Conservation (phyloP, 2,329 filamentous ascomycete species). For the Spiromastix sp. region DNA sequence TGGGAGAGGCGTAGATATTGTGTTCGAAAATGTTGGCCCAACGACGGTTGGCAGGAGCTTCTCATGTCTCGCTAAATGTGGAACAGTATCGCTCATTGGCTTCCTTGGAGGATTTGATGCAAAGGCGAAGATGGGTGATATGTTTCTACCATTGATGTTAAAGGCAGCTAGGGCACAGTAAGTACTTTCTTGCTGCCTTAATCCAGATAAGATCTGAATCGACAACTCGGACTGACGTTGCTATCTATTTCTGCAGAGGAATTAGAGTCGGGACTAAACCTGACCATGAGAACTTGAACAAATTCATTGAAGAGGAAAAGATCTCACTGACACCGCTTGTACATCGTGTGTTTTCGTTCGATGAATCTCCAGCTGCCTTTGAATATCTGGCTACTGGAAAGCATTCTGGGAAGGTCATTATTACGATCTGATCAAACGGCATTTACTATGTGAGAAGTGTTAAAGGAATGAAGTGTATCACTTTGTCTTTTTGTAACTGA, state of each 20-base stretch:
- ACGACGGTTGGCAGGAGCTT: conserved; percentile 41
- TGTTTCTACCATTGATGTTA: conserved; percentile 45
- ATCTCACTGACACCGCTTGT: conserved; percentile 34
- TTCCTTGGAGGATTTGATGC: conserved; percentile 37
- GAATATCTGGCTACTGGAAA: conserved; percentile 41
- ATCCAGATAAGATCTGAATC: conserved; percentile 45
- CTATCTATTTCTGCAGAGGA: too few species aligned
- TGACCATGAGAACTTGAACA: conserved; percentile 39
- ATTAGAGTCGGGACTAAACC: conserved; percentile 55
- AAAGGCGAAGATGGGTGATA: conserved; percentile 38
- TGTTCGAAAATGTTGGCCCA: conserved; percentile 43
- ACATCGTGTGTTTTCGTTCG: conserved; percentile 45
- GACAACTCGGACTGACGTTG: too few species aligned
- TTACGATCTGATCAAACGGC: too few species aligned
- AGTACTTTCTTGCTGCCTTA: conserved; percentile 42
- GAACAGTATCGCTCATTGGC: too few species aligned
- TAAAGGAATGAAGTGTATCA: too few species aligned
- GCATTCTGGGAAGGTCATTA: conserved; percentile 47
- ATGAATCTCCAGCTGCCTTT: conserved; percentile 43
- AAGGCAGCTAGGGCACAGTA: conserved; percentile 50
- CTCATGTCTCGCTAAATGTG: conserved; percentile 27
- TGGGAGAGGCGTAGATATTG: conserved; percentile 38
- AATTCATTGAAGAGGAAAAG: conserved; percentile 24
- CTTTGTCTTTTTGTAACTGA: too few species aligned
- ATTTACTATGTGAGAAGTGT: too few species aligned